Evolutionary conservation across 805 yeast species (phyloP).

Genomic region (Hanseniaspora lindneri): DNA sequence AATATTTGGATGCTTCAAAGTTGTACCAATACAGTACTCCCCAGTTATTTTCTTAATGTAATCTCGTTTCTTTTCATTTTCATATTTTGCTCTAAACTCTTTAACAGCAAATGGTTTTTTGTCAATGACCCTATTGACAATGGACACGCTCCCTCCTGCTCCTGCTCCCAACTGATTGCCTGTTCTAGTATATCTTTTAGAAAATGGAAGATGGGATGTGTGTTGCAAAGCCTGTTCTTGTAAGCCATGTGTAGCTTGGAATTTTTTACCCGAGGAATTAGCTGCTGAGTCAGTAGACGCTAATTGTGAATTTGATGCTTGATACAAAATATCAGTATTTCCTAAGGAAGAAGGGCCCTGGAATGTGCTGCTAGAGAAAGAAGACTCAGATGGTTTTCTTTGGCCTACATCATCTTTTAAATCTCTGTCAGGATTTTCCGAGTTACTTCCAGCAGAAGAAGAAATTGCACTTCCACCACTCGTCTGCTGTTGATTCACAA

Average conservation of each 20-base stretch:
- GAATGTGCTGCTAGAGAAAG: slow-evolving; percentile 14
- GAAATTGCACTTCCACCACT: not conserved
- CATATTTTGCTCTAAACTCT: slow-evolving; percentile 70
- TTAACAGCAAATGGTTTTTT: slow-evolving; percentile 75
- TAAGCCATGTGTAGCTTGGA: not conserved
- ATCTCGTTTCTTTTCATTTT: slow-evolving; percentile 66
- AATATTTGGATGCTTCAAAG: slow-evolving; percentile 79
- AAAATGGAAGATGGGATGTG: slow-evolving; percentile 39
- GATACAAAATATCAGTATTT: slow-evolving; percentile 16
- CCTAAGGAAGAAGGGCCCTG: slow-evolving; percentile 17
- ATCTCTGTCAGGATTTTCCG: not conserved
- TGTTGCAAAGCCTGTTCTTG: slow-evolving; percentile 13
- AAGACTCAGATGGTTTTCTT: not conserved
- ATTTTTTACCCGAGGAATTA: not conserved
- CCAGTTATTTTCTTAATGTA: slow-evolving; percentile 87
- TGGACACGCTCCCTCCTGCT: slow-evolving; percentile 82
- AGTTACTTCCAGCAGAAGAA: slow-evolving; percentile 4
- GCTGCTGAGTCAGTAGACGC: not conserved
- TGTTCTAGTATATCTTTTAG: slow-evolving; percentile 65
- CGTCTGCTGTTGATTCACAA: slow-evolving; percentile 3
- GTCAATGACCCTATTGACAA: slow-evolving; percentile 58
- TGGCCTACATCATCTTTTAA: not conserved
- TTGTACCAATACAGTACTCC: slow-evolving; percentile 87
- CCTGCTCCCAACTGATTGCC: slow-evolving; percentile 89
- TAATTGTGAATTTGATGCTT: slow-evolving; percentile 9